Conservation (phyloP, 768 basidiomycete species). For the Psilocybe cubensis region DNA sequence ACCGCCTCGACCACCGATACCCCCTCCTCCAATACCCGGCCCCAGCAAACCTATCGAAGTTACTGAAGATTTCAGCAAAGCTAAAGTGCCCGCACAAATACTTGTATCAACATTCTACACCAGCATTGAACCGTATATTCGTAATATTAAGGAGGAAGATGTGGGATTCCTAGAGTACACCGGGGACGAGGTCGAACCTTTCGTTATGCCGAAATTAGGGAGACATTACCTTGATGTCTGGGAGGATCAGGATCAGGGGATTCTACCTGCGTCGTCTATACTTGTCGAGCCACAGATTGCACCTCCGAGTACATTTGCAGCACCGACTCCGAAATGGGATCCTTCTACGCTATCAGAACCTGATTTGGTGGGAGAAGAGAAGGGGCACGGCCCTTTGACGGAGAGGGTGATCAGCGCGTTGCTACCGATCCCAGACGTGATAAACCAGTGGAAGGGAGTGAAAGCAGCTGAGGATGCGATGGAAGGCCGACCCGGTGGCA, state of each 20-base stretch:
- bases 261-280: conserved; percentile 26
- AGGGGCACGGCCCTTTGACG: conserved; percentile 85
- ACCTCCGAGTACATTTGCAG: conserved; percentile 40
- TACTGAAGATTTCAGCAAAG: conserved; percentile 85
- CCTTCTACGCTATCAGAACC: conserved; percentile 78
- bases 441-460: conserved; percentile 68
- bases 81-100: conserved; percentile 75
- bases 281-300: conserved; percentile 35
- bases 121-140: conserved; percentile 88
- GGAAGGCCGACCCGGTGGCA: conserved; percentile 82
- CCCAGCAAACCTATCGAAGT: conserved; percentile 86
- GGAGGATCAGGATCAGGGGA: conserved; percentile 85
- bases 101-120: conserved; percentile 81
- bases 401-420: conserved; percentile 82
- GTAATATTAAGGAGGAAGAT: conserved; percentile 92
- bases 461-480: conserved; percentile 86
- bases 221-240: conserved; percentile 89
- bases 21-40: conserved; percentile 69
- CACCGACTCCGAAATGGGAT: conserved; percentile 77
- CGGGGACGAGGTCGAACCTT: conserved; percentile 90
- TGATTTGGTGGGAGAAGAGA: conserved; percentile 72
- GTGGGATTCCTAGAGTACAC: conserved; percentile 90
- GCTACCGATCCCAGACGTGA: conserved; percentile 67
- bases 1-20: conserved; percentile 63
- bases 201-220: conserved; percentile 82